Base-by-base conservation (phyloP, 805 yeast genomes). In the Wickerhamomyces bovis region DNA sequence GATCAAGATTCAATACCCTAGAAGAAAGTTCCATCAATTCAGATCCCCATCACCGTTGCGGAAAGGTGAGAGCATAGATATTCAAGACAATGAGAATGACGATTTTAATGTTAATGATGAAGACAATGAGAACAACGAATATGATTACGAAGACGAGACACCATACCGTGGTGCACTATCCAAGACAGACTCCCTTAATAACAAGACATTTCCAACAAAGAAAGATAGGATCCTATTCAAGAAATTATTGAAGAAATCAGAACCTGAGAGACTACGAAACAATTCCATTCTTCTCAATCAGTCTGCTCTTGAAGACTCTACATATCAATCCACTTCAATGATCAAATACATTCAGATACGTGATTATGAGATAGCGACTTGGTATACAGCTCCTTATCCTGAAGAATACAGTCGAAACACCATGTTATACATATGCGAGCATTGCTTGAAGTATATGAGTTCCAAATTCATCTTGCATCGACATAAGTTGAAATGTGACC, bases 371-470 rank as follows among this genome's bases (percentile, higher is more conserved):
- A 86, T 94, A 23, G 85, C 84, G 50, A 87, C 97, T 0, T 89
- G 97, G 96, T 90, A 86, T 64, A 78, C 86, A 3, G 82, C 97
- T 0, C 98, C 98, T 1, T 94, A 87, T 61, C 97, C 98, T 0
- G 89, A 85, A 50, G 94, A 87, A 58, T 87, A 81, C 58, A 78
- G 87, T 38, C 73, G 73, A 26, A 76, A 80, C 41, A 69, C 70
- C 38, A 75, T 81, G 3, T 67, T 94, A 41, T 82, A 81, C 58
- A 75, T 92, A 15, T 94, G 98, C 65, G 94, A 89, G 53, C 80
- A 74, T 56, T 94, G 98, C 61, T 66, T 92, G 48, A 82, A 85
- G 65, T 90, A 88, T 61, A 81, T 81, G 79, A 74, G 75, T 35
- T 81, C 89, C 0, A 81, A 84, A 15, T 81, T 75, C 53, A 78